phyloP scores from a whole-genome alignment of 2,329 filamentous ascomycete species.

The Talaromyces sp. region DNA sequence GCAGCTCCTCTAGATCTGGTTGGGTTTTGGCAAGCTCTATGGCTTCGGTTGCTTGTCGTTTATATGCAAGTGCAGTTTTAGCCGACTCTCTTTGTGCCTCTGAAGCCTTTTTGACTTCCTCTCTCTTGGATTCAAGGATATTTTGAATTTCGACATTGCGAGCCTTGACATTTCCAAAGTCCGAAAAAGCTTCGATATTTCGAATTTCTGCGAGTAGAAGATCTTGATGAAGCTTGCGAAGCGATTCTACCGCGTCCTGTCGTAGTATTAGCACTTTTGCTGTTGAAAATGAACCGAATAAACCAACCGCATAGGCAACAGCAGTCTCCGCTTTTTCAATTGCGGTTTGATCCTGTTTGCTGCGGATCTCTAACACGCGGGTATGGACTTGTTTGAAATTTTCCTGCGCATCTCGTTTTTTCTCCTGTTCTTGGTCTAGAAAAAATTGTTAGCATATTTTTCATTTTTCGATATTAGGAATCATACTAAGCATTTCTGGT shows the following conservation, averaged over 20 bases:
- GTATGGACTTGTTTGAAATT: conserved; percentile 39
- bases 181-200: conserved; percentile 76
- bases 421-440: conserved; percentile 42
- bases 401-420: conserved; percentile 39
- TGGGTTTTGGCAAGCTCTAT: conserved; percentile 13
- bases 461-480: conserved; percentile 21
- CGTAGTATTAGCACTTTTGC: not conserved
- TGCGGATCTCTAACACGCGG: conserved; percentile 49
- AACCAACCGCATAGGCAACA: conserved; percentile 52
- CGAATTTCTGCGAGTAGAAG: conserved; percentile 67
- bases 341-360: conserved; percentile 52
- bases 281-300: not conserved
- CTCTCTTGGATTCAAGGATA: conserved; percentile 37
- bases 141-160: conserved; percentile 59
- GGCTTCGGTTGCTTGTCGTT: conserved; percentile 16
- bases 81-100: conserved; percentile 20
- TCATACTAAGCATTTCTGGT: conserved; percentile 66
- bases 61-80: conserved; percentile 12
- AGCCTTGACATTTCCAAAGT: conserved; percentile 63
- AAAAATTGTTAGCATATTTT: conserved; percentile 1
- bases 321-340: conserved; percentile 55
- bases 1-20: conserved; percentile 29
- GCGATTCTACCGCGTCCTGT: conserved; percentile 55
- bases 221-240: conserved; percentile 59
- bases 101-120: conserved; percentile 34